Base-by-base conservation (phyloP, 768 basidiomycete species). In the Amanita brunnescens region DNA sequence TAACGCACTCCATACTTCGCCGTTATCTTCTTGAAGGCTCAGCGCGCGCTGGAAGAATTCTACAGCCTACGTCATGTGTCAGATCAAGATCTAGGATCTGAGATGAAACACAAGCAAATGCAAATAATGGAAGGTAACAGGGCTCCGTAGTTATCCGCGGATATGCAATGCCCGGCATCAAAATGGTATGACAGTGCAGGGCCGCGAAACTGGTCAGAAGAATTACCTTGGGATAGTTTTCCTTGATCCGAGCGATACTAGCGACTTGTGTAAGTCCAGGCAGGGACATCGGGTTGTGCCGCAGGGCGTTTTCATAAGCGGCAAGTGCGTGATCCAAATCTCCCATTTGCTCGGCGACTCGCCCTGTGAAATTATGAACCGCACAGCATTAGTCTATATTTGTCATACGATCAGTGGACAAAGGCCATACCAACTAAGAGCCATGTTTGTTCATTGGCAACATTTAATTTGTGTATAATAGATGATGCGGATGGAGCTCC, bases 1-100 rank as follows among this genome's bases (percentile, higher is more conserved):
- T 53, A 99, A 78, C 0, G 94, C 92, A 61, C 91, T 92, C 95
- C 95, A 98, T 52, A 96, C 90, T 74, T 98, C 95, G 62, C 95
- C 95, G 69, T 96, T 96, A 69, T 96, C 92, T 69, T 91, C 91
- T 60, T 93, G 85, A 52, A 96, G 77, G 57, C 76, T 74, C 49
- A 98, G 79, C 18, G 94, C 92, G 41, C 94, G 84, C 60, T 96
- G 91, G 66, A 96, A 98, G 71, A 88, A 96, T 54, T 97, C 95
- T 66, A 97, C 84, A 43, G 95, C 95, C 90, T 93, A 71, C 70
- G 69, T 70, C 69, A 74, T 68, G 24, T 43, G 58, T 60, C 49
- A 63, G 61, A 65, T 65, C 60, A 53, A 51, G 56, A 60, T 57
- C 52, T 33, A 4, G 52, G 58, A 69, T 69, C 64, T 61, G 56